Conservation (phyloP, 805 yeast genomes). For the Candida loeiensis region DNA sequence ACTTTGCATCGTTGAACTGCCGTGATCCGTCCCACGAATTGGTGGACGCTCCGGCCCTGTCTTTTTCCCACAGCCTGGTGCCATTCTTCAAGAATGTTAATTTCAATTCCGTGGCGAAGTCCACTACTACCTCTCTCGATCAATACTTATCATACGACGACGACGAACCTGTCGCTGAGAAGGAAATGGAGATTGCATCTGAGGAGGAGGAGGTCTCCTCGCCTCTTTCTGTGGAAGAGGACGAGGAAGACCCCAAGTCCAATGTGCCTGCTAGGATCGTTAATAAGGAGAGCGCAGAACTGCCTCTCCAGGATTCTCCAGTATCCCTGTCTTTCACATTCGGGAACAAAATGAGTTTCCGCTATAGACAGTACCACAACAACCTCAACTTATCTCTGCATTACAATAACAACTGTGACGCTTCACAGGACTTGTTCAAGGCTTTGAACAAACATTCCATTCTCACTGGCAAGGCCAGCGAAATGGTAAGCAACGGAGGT, state of each 20-base stretch:
- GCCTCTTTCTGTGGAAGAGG: conserved; percentile 7
- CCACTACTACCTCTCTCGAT: conserved; percentile 20
- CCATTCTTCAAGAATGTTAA: conserved; percentile 39
- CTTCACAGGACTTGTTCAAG: conserved; percentile 26
- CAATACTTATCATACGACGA: conserved; percentile 37
- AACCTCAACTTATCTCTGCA: conserved; percentile 33
- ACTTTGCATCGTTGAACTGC: conserved; percentile 29
- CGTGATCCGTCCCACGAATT: conserved; percentile 7
- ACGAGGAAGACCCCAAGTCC: conserved; percentile 9
- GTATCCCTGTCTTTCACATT: background rate
- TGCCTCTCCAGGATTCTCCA: background rate
- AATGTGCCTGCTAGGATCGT: conserved; percentile 8
- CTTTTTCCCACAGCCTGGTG: conserved; percentile 13
- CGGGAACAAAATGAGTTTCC: conserved; percentile 32
- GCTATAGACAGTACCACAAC: conserved; percentile 32
- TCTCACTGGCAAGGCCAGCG: conserved; percentile 40
- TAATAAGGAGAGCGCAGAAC: conserved; percentile 4
- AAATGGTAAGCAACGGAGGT: conserved; percentile 41
- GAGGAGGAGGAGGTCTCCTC: conserved; percentile 7
- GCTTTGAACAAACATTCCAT: conserved; percentile 35
- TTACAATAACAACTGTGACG: conserved; percentile 13
- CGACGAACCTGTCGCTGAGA: conserved; percentile 11
- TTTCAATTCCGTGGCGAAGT: conserved; percentile 21
- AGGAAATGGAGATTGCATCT: conserved; percentile 12
- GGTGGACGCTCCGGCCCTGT: conserved; percentile 10